Conservation (phyloP, 208 protist genomes). For the Trypanosoma lewisi region DNA sequence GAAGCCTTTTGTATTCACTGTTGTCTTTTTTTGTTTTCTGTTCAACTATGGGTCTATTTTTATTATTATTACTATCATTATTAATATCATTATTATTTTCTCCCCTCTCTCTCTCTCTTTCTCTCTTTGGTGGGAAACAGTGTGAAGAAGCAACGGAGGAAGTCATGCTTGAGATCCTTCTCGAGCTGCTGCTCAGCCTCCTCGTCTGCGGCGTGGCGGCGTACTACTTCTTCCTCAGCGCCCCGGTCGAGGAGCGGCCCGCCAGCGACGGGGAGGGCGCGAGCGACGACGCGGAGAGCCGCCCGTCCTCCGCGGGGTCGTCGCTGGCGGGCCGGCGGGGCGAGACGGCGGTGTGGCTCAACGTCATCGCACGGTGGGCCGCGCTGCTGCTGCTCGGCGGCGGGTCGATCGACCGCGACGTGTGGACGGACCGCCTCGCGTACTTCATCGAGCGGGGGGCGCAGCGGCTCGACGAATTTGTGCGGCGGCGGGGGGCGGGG, state of each 20-base stretch:
- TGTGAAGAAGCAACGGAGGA: not conserved
- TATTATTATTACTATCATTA: not conserved
- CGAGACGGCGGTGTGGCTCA: conserved; percentile 67
- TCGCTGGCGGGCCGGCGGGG: conserved; percentile 27
- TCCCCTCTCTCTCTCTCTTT: conserved; percentile 5
- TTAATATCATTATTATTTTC: not conserved
- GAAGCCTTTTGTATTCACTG: conserved; percentile 5
- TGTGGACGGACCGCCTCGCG: conserved; percentile 64
- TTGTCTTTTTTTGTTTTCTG: conserved; percentile 3
- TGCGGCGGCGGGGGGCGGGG: conserved; percentile 5
- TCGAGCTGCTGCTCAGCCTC: conserved; percentile 74
- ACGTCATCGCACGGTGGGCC: conserved; percentile 51
- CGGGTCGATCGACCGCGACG: conserved; percentile 48
- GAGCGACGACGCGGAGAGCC: conserved; percentile 28
- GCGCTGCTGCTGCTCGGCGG: conserved; percentile 67
- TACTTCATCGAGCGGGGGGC: conserved; percentile 33
- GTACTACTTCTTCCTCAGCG: conserved; percentile 71
- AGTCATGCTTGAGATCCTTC: conserved; percentile 44
- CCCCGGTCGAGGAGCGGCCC: conserved; percentile 39
- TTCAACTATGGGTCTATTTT: not conserved
- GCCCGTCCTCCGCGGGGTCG: conserved; percentile 57
- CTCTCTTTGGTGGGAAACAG: not conserved
- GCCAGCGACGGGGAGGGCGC: conserved; percentile 6
- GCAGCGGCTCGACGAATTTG: conserved; percentile 8
- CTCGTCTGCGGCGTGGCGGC: conserved; percentile 39